Conservation (phyloP, 768 basidiomycete species). For the Cystofilobasidium macerans region DNA sequence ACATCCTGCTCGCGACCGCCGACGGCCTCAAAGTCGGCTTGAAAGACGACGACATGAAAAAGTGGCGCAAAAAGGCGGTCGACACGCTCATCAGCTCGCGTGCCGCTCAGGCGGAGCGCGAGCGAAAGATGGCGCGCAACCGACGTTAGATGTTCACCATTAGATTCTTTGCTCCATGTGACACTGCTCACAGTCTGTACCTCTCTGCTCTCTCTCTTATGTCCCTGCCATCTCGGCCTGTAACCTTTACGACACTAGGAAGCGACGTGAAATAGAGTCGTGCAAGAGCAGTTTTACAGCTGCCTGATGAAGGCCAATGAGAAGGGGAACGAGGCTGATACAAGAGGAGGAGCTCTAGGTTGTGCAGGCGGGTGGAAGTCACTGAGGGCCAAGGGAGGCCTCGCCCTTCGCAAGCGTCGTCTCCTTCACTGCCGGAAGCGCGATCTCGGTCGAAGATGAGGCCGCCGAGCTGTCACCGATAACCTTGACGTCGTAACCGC, state of each 20-base stretch:
- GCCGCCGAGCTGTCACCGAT: neutral
- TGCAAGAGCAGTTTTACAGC: too few species aligned
- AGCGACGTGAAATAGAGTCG: too few species aligned
- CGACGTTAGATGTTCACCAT: too few species aligned
- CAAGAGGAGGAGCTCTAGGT: too few species aligned
- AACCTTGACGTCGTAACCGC: slow-evolving; percentile 4
- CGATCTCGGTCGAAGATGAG: slow-evolving; percentile 1
- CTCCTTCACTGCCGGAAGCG: neutral
- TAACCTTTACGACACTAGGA: too few species aligned
- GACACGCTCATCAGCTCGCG: slow-evolving; percentile 9
- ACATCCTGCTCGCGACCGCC: slow-evolving; percentile 7
- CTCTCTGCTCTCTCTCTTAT: too few species aligned
- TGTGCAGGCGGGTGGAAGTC: too few species aligned
- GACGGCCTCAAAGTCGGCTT: slow-evolving; percentile 6
- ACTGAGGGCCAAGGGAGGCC: neutral
- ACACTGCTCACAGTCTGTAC: too few species aligned
- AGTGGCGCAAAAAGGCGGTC: slow-evolving; percentile 8
- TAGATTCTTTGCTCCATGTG: too few species aligned
- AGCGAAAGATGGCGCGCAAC: neutral
- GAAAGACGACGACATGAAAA: slow-evolving; percentile 21
- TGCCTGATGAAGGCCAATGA: too few species aligned
- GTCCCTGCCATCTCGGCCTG: too few species aligned
- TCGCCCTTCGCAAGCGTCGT: neutral
- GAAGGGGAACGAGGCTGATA: too few species aligned
- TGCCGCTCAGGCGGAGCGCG: neutral